Conservation (phyloP, 768 basidiomycete genomes). For the Boletus fagicola region DNA sequence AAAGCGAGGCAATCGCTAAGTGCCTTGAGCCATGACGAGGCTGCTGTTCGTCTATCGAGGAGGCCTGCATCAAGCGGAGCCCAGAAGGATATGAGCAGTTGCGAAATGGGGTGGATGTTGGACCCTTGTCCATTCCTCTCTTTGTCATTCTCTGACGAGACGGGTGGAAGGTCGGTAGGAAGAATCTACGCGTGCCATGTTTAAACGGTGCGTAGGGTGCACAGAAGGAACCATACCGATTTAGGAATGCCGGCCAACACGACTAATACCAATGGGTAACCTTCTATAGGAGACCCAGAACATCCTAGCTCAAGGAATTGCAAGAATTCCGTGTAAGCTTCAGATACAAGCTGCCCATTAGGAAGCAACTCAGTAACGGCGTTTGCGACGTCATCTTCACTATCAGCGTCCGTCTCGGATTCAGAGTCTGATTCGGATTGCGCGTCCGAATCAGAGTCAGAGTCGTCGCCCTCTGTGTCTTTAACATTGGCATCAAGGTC, state of each 20-base stretch:
- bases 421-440: conserved; percentile 20
- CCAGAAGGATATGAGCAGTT: conserved; percentile 80
- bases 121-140: not conserved
- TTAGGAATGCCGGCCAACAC: conserved; percentile 79
- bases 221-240: conserved; percentile 42
- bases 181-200: conserved; percentile 18
- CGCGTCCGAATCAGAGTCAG: conserved; percentile 32
- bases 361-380: not conserved
- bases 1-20: conserved; percentile 72
- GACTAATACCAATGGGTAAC: conserved; percentile 80
- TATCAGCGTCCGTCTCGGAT: conserved; percentile 28
- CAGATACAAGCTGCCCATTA: conserved; percentile 24
- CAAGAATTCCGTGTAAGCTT: conserved; percentile 70
- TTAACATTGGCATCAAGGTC: conserved; percentile 30
- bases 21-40: conserved; percentile 62
- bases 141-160: not conserved
- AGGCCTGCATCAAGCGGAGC: conserved; percentile 56
- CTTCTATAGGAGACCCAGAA: conserved; percentile 70
- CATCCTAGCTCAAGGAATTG: conserved; percentile 78
- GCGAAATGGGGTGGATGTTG: conserved; percentile 35
- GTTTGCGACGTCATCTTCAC: conserved; percentile 37
- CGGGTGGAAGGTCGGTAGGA: conserved; percentile 16
- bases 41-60: conserved; percentile 21
- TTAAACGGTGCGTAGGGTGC: conserved; percentile 1
- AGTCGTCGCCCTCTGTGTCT: conserved; percentile 31